Evolutionary conservation across 2,329 filamentous ascomycete species (phyloP).

Genomic region (Fusarium pseudoanthophilum): DNA sequence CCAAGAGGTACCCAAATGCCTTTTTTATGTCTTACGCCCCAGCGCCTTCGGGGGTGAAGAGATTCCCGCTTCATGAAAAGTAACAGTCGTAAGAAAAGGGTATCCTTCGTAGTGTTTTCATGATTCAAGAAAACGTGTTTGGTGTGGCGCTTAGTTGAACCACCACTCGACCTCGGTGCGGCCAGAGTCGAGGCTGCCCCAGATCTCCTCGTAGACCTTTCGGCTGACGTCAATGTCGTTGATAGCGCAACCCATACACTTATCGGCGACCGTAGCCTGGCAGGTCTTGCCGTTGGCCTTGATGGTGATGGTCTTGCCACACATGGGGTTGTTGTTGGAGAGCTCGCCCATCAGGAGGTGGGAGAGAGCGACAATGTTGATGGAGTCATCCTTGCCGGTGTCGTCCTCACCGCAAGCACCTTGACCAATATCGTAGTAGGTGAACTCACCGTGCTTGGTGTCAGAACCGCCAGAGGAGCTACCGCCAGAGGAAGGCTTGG

Average conservation of each 20-base stretch:
- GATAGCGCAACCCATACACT: constrained; percentile 75
- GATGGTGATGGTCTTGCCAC: constrained; percentile 75
- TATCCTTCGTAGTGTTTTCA: constrained; percentile 26
- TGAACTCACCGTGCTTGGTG: constrained; percentile 70
- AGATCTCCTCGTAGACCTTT: constrained; percentile 66
- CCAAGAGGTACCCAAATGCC: constrained; percentile 1
- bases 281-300: constrained; percentile 66
- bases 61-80: constrained; percentile 42
- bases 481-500: constrained; percentile 25
- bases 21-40: constrained; percentile 31
- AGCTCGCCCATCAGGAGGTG: constrained; percentile 68
- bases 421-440: constrained; percentile 77
- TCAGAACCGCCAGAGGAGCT: constrained; percentile 27
- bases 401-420: constrained; percentile 74
- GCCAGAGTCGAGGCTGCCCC: constrained; percentile 57
- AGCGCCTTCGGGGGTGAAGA: constrained; percentile 32
- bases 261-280: constrained; percentile 74
- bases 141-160: constrained; percentile 52
- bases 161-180: constrained; percentile 58
- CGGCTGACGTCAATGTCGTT: constrained; percentile 70
- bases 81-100: constrained; percentile 36
- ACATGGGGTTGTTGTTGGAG: constrained; percentile 77
- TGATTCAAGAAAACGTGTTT: constrained; percentile 12
- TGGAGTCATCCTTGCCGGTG: constrained; percentile 61
- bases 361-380: constrained; percentile 77